A percentile compares a stretch with the other conserved stretches of the same genome.
phyloP scores from a whole-genome alignment of 495 filamentous ascomycete species.

The Hypoxylon trugodes region DNA sequence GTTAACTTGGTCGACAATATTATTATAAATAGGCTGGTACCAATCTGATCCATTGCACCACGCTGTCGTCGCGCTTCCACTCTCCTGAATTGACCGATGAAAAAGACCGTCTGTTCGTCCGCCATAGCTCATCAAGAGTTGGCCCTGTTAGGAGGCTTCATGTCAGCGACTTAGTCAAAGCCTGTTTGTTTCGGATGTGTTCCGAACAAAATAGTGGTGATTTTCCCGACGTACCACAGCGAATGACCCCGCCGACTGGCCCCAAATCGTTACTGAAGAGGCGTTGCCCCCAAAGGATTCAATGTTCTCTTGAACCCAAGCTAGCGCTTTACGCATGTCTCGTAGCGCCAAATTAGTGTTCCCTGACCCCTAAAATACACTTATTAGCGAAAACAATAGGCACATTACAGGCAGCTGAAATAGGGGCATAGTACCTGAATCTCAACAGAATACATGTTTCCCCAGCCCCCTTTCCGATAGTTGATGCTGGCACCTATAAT shows the following conservation, averaged over 20 bases:
- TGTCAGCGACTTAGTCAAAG: neutral
- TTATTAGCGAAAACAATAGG: too few relatives aligned
- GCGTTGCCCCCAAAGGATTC: conserved; percentile 64
- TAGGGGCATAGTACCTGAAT: conserved; percentile 38
- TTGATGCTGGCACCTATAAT: conserved; percentile 57
- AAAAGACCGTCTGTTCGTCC: conserved; percentile 60
- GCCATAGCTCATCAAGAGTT: conserved; percentile 47
- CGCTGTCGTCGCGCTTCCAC: conserved; percentile 47
- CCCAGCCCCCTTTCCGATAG: conserved; percentile 53
- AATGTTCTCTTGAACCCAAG: conserved; percentile 68
- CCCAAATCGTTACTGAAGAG: conserved; percentile 50
- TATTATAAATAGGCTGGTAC: conserved; percentile 54
- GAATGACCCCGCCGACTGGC: conserved; percentile 49
- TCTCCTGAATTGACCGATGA: conserved; percentile 61
- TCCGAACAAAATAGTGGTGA: too few relatives aligned
- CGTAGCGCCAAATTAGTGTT: conserved; percentile 53
- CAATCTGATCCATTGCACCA: conserved; percentile 48
- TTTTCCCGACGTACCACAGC: conserved; percentile 48
- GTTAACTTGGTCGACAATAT: conserved; percentile 49
- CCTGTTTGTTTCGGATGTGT: neutral
- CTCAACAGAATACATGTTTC: conserved; percentile 58
- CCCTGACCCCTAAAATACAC: conserved; percentile 46
- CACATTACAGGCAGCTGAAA: neutral
- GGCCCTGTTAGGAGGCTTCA: conserved; percentile 23
- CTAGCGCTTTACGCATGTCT: conserved; percentile 62